Evolutionary conservation across 148 eudicot genomes (phyloP), one percentile per base, ranked within the genome.

Genomic region (Camellia japonica): DNA sequence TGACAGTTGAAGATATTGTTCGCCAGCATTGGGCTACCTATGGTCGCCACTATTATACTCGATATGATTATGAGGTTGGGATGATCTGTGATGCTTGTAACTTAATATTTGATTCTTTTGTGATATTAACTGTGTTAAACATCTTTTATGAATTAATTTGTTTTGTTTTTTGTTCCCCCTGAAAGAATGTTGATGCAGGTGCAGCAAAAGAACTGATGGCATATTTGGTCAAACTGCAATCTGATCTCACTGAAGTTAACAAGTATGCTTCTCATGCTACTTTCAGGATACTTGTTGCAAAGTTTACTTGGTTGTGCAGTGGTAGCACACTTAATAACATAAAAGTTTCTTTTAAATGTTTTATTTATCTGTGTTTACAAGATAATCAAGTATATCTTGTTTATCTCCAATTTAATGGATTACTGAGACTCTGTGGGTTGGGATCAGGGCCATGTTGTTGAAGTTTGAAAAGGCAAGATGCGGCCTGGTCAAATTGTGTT

Each of bases 41-140:
- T 90, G 99, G 99, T 75, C 94, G 97, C 59, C 97, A 95, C 85
- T 95, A 93, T 83, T 95, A 95, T 81, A 91, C 99, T 80, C 88
- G 97, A 83, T 95, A 90, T 80, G 97, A 95, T 86, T 95, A 95
- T 76, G 99, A 95, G 97, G 97, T 95, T 72, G 11, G 20, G 38
- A 76, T 79, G 52, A 60, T 78, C 18, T 67, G 20, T 76, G 1
- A 44, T 58, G 59, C 47, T 67, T 69, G 41, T 73, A 15, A 16
- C 12, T 9, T 23, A 7, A 4, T 54, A 11, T 68, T 23, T 11
- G 13, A 11, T 75, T 52, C 51, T 8, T 38, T 49, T 49, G 52
- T 49, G 52, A 49, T 7, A 49, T 2, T 56, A 38, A 14, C 44
- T 8, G 20, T 2, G 30, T 75, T 74, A 47, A 56, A 6, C 42